Base-by-base conservation (phyloP, 495 filamentous ascomycete species). In the Talaromyces wortmannii region DNA sequence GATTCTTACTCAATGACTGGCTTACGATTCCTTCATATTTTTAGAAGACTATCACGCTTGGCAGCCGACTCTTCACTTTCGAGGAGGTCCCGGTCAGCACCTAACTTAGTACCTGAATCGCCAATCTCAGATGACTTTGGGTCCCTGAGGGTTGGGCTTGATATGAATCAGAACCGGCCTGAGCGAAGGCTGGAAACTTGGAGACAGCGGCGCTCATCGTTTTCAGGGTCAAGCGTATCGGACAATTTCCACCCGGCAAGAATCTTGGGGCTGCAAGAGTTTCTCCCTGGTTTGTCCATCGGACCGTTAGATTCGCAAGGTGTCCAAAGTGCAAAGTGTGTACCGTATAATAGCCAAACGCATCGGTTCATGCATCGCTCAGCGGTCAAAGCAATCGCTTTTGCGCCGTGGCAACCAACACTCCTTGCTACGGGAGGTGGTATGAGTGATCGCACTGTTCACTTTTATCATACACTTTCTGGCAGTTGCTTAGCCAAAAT, bases 311-410 rank as follows among this genome's bases (percentile, higher is more conserved):
- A 40, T 64, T 16, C 50, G 18, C 8, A 13, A 1, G 7, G 10
- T 15, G n/a, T 3, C 12, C 33, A 2, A 32, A 7, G 12, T 8
- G 23, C 30, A 5, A 11, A 64, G 18, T 31, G 65, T 11, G 51
- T 76, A n/a, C 63, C 69, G 6, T 48, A 56, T 6, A 84, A 84
- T 40, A 73, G 78, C 29, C 84, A 88, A 61, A 88, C 83, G 58
- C 83, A 95, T 63, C 79, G 78, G 33, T 90, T 94, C 78, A 40
- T 72, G 7, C 90, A 97, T 68, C 81, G 85, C 12, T 92, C 94
- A 1, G 94, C 94, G 7, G 89, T 97, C 61, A 98, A 98, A 68
- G 94, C 94, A 18, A 92, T 97, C 57, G 94, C 94, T 8, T 97
- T 97, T 71, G 96, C 94, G 45, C 94, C 94, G 5, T 97, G 92